Evolutionary conservation across 2,329 filamentous ascomycete species (phyloP).

Genomic region (Acephala macrosclerotiorum): DNA sequence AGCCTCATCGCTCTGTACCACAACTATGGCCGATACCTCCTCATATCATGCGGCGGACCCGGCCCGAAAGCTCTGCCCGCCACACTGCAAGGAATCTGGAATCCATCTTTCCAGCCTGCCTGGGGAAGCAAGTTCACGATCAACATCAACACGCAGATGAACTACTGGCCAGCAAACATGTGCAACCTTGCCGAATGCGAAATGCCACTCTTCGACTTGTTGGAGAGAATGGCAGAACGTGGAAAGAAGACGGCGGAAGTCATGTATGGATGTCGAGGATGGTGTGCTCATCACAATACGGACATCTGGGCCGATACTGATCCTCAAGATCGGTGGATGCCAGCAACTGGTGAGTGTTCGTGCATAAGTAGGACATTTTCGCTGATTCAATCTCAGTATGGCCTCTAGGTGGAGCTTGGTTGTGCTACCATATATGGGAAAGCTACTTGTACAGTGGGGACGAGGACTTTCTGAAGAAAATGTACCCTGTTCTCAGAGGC

Average conservation of each 20-base stretch:
- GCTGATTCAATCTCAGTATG: slow-evolving; percentile 38
- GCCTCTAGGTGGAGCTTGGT: slow-evolving; percentile 51
- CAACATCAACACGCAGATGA: slow-evolving; percentile 62
- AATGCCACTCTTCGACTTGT: slow-evolving; percentile 48
- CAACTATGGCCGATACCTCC: slow-evolving; percentile 49
- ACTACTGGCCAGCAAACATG: slow-evolving; percentile 54
- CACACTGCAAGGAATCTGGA: slow-evolving; percentile 55
- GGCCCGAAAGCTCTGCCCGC: slow-evolving; percentile 47
- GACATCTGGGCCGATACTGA: slow-evolving; percentile 46
- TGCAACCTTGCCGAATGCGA: slow-evolving; percentile 47
- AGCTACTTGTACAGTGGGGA: slow-evolving; percentile 48
- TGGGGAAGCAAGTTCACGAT: slow-evolving; percentile 59
- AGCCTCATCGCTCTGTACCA: slow-evolving; percentile 44
- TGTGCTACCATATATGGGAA: slow-evolving; percentile 50
- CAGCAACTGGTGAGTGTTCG: slow-evolving; percentile 36
- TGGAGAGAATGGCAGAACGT: slow-evolving; percentile 46
- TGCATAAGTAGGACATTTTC: neutral
- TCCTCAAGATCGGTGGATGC: slow-evolving; percentile 44
- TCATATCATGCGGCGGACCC: slow-evolving; percentile 46
- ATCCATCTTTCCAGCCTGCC: slow-evolving; percentile 49
- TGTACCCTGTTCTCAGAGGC: slow-evolving; percentile 43
- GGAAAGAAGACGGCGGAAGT: slow-evolving; percentile 43
- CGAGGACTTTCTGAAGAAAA: slow-evolving; percentile 39
- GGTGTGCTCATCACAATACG: slow-evolving; percentile 44
- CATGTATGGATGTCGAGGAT: slow-evolving; percentile 44